phyloP scores from a whole-genome alignment of 108 stramenopile species.

The Pseudonitzschia delicatissima region DNA sequence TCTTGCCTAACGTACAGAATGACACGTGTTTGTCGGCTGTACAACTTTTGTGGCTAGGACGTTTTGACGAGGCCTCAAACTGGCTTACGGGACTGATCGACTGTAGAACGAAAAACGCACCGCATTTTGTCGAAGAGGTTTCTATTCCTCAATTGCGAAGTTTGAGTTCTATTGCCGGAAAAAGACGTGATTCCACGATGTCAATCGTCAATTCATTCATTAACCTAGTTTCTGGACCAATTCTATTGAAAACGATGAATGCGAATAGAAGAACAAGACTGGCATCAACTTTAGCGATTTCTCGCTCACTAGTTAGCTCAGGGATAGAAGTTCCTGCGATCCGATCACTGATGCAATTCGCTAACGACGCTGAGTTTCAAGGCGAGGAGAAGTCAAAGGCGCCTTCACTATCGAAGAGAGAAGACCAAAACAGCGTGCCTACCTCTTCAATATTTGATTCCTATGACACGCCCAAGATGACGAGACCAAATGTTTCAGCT shows the following conservation, averaged over 20 bases:
- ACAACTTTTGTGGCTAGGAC: slow-evolving; percentile 63
- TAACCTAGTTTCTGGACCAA: slow-evolving; percentile 63
- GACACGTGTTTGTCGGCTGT: slow-evolving; percentile 52
- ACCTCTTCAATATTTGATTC: slow-evolving; percentile 58
- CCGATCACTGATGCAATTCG: slow-evolving; percentile 31
- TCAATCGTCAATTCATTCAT: slow-evolving; percentile 55
- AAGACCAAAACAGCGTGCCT: neutral
- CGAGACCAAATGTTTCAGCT: neutral
- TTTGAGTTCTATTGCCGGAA: neutral
- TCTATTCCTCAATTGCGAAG: slow-evolving; percentile 3
- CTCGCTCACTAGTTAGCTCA: slow-evolving; percentile 43
- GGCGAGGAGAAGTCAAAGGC: slow-evolving; percentile 18
- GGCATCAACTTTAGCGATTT: slow-evolving; percentile 54
- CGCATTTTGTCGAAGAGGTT: slow-evolving; percentile 17
- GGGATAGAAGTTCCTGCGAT: slow-evolving; percentile 69
- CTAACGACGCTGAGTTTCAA: slow-evolving; percentile 19
- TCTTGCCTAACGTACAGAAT: slow-evolving; percentile 16
- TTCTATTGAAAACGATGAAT: slow-evolving; percentile 55
- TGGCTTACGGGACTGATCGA: slow-evolving; percentile 46
- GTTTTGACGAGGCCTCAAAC: slow-evolving; percentile 36
- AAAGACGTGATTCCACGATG: slow-evolving; percentile 25
- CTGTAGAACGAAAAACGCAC: slow-evolving; percentile 18
- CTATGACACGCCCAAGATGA: slow-evolving; percentile 36
- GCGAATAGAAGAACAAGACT: slow-evolving; percentile 46
- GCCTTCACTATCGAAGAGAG: slow-evolving; percentile 11